Base-by-base conservation (phyloP, 805 yeast species). In the Ogataea sp. region DNA sequence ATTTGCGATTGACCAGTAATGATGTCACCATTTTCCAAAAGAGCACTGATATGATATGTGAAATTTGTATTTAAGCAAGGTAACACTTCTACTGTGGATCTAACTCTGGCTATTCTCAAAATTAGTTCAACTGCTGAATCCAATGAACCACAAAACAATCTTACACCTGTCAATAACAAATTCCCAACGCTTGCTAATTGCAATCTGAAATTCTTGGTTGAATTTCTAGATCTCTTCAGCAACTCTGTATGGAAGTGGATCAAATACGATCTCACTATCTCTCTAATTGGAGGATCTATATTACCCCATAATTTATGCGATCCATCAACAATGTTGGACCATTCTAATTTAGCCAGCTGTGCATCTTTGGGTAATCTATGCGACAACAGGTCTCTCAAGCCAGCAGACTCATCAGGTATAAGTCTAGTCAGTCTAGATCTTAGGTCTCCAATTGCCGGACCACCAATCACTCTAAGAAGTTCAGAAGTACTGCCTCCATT, bases 401-500 rank as follows among this genome's bases (percentile, higher is more conserved):
- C 53, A 13, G 43, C 52, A 34, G 65, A 65, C 21, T 68, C 63
- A 25, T 69, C 72, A 1, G 87, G 82, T 27, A 86, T 80, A 42
- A 89, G 61, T 39, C 89, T 62, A 0, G 87, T 83, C 23, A 88
- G 68, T 40, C 97, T 60, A 0, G 95, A 85, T 36, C 97, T 64
- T 2, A 89, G 70, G 55, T 89, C 97, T 2, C 97, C 97, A 39
- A 89, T 86, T 0, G 97, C 96, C 3, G 96, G 95, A 0, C 97
- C 97, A 2, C 96, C 96, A 15, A 89, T 67, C 2, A 87, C 85
- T 13, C 96, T 62, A 6, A 88, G 68, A 20, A 89, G 73, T 59
- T 89, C 97, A 21, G 94, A 81, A 0, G 96, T 86, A 2, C 96
- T 88, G 0, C 97, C 97, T 15, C 97, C 97, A 54, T 89, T 89